Percentiles rank a stretch among this genome's conserved stretches.
These are phyloP conservation scores for peach (Prunus persica) DNA, from an alignment of 306 rosid species.

Conservation along the genomic window DNA sequence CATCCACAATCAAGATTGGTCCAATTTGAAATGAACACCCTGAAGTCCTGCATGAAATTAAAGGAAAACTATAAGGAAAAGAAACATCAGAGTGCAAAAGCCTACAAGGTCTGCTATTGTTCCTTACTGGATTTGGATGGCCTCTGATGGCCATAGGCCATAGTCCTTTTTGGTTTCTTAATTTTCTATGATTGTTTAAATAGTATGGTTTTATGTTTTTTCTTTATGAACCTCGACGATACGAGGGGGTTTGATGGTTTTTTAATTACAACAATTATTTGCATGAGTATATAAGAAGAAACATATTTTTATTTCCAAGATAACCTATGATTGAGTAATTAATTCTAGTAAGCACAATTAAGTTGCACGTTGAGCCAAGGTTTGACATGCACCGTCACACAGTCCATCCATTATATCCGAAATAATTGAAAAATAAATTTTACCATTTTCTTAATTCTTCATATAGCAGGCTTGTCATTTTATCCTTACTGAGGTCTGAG, in stretches of 20 bases:
- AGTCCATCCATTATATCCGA: neutral
- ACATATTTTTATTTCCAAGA: no score
- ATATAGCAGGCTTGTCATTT: conserved; percentile 45
- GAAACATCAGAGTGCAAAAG: neutral
- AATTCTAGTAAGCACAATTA: neutral
- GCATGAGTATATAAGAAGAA: neutral
- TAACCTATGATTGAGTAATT: neutral
- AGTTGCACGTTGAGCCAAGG: neutral
- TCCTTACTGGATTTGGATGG: no score
- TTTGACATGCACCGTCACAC: neutral
- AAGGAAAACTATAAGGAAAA: neutral
- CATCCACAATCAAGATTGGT: conserved; percentile 72
- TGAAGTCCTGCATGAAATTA: conserved; percentile 60
- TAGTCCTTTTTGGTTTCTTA: neutral
- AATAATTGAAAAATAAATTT: conserved; percentile 15
- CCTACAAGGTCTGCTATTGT: no score
- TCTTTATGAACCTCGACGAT: no score
- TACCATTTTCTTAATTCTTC: conserved; percentile 69
- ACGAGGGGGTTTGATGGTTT: no score
- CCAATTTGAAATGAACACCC: conserved; percentile 79
- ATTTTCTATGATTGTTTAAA: no score
- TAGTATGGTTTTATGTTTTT: no score
- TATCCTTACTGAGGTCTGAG: conserved; percentile 58
- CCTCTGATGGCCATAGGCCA: neutral
- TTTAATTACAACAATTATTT: neutral